Base-by-base conservation (phyloP, 495 filamentous ascomycete genomes). In the Lophiostoma macrostomum region DNA sequence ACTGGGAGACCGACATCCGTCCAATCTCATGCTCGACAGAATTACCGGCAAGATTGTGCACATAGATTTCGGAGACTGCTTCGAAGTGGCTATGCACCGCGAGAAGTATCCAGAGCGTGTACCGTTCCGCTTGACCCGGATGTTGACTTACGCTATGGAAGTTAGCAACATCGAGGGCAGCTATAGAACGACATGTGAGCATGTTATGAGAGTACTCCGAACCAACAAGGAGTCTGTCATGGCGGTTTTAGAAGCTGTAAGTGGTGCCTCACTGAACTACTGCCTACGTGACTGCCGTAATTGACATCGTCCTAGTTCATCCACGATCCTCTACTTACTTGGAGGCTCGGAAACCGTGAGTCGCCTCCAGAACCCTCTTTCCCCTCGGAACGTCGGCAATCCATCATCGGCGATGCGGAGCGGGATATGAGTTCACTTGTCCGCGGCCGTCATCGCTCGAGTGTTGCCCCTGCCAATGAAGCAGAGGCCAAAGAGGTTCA, bases 111-210 rank as follows among this genome's bases (percentile, higher is more conserved):
- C 93, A 0, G 93, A 99, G 68, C 80, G 93, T 42, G 93, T 97
- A 50, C 93, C 93, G 2, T 99, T 99, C 87, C 83, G 93, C 29
- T 78, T 99, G 14, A 99, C 93, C 11, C 80, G 93, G 49, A 99
- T 99, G 93, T 79, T 99, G 68, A 99, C 93, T 0, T 97, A 95
- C 64, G 93, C 94, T 4, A 99, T 99, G 93, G 93, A 99, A 71
- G 90, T 97, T 25, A 94, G 88, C 75, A 99, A 99, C 66, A 96
- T 99, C 44, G 93, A 97, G 65, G 93, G 93, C 63, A 95, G 88
- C 72, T 99, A 94, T 75, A 83, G 94, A 19, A 95, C 93, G 41
- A 96, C 91, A 10, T 97, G 90, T 60, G 94, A 99, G 68, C 90
- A 95, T 58, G 94, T 97, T 25, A 99, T 99, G 93, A 82, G 95